Conservation (phyloP, 495 filamentous ascomycete genomes). For the Cetradonia linearis region DNA sequence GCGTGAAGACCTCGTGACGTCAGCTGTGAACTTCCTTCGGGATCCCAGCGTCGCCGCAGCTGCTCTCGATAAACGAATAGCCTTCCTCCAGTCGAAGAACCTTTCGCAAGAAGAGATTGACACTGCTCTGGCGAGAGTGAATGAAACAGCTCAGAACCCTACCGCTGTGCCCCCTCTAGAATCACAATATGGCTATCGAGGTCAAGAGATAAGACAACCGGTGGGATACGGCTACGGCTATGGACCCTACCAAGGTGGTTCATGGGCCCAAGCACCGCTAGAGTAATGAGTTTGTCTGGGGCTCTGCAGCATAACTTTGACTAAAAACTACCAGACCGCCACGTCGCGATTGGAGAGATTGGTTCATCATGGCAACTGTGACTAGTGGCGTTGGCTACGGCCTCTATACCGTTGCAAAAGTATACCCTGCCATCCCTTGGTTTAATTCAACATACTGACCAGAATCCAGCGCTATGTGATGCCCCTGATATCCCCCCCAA, state of each 20-base stretch:
- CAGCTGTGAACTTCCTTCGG: slow-evolving; percentile 67
- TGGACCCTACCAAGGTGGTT: slow-evolving; percentile 48
- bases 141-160: slow-evolving; percentile 41
- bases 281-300: slow-evolving; percentile 35
- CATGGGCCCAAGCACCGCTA: slow-evolving; percentile 59
- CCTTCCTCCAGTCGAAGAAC: slow-evolving; percentile 94
- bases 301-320: neutral
- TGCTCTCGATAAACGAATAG: slow-evolving; percentile 82
- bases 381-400: slow-evolving; percentile 79
- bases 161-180: slow-evolving; percentile 31
- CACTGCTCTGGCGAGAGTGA: slow-evolving; percentile 63
- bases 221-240: slow-evolving; percentile 59
- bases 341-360: slow-evolving; percentile 90
- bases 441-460: neutral
- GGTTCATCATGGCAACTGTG: slow-evolving; percentile 95
- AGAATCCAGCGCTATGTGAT: slow-evolving; percentile 67
- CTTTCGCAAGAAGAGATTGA: slow-evolving; percentile 93
- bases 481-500: slow-evolving; percentile 86
- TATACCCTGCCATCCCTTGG: slow-evolving; percentile 22
- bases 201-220: slow-evolving; percentile 39
- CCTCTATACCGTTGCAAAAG: slow-evolving; percentile 78
- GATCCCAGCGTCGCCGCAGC: slow-evolving; percentile 85
- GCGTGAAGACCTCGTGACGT: slow-evolving; percentile 76
- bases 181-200: slow-evolving; percentile 36
- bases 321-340: slow-evolving; percentile 41